Base-by-base conservation (phyloP, 2,329 filamentous ascomycete species). In the Neofusicoccum laricinum region DNA sequence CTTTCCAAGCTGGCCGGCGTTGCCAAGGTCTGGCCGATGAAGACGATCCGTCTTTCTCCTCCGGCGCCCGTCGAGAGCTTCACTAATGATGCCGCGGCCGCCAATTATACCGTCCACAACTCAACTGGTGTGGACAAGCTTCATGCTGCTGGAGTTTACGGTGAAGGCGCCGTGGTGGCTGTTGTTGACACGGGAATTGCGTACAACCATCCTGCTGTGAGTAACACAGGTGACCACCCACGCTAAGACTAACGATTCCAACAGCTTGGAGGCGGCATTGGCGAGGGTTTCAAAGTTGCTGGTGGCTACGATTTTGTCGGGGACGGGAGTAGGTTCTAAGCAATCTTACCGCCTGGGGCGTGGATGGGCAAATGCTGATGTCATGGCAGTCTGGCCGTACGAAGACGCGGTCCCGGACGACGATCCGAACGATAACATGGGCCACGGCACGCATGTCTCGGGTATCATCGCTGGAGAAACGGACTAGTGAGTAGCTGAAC, bases 201-300 rank as follows among this genome's bases (percentile, higher is more conserved):
- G 2, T 61, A 50, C 30, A 30, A 30, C 6, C 50, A 45, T 46
- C 38, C 32, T n/a, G 53, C 41, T 17, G 48, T 45, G 7, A 36
- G 25, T 48, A 3, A 4, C 1, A 3, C 6, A 12, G 11, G 25
- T 7, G 38, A 30, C 55, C 32, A 21, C 11, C 15, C 30, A 59
- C 53, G 87, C 90, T 70, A 89, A 88, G 70, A 81, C 87, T 90
- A 69, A 84, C 86, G 1, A 85, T n/a, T 11, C 17, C 25, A 21
- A 11, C 12, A 85, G 32, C 81, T 90, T 0, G 88, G 88, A 40
- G 86, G 86, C 51, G 87, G 87, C 69, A 89, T 88, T 70, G 88
- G 87, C 1, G 69, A 78, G 1, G 85, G 81, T 12, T 88, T 83
- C 68, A 77, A 88, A 45, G 84, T 90, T 17, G 78, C 80, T 3